Evolutionary conservation across 2,329 filamentous ascomycete species (phyloP).

Genomic region (Colletotrichum trifolii): DNA sequence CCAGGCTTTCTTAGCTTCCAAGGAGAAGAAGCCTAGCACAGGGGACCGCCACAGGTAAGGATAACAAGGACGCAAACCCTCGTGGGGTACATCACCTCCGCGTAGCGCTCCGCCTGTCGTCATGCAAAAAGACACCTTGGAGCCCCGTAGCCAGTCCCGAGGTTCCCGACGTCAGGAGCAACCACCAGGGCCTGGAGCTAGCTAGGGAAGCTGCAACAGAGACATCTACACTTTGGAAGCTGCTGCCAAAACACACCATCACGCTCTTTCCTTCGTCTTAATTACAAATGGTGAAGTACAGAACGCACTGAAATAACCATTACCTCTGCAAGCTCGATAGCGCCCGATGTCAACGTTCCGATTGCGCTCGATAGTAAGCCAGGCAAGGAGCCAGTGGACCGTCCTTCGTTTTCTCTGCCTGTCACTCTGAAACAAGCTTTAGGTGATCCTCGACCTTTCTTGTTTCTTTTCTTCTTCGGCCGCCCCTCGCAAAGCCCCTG

Average conservation of each 20-base stretch:
- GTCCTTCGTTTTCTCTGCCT: constrained; percentile 1
- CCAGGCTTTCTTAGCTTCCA: constrained; percentile 1
- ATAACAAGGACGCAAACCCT: constrained; percentile 9
- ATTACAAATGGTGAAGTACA: no score
- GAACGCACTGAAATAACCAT: no score
- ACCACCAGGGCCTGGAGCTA: neutral
- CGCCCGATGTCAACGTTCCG: no score
- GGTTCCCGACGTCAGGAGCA: constrained; percentile 8
- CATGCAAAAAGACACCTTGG: constrained; percentile 12
- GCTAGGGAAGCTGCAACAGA: constrained; percentile 18
- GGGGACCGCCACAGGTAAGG: neutral
- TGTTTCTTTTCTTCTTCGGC: neutral
- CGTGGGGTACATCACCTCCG: constrained; percentile 6
- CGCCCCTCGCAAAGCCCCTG: neutral
- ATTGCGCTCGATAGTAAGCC: neutral
- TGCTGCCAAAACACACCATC: neutral
- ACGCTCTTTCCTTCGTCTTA: no score
- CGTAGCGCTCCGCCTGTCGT: constrained; percentile 14
- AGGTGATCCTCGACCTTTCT: constrained; percentile 12
- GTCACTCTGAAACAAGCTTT: constrained; percentile 34
- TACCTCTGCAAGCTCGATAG: no score
- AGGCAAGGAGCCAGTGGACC: neutral
- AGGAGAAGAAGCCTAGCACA: neutral
- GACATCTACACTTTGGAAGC: neutral
- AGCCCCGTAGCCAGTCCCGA: neutral